Evolutionary conservation across 108 stramenopile species (phyloP).

Genomic region (Conticribra guillardii): DNA sequence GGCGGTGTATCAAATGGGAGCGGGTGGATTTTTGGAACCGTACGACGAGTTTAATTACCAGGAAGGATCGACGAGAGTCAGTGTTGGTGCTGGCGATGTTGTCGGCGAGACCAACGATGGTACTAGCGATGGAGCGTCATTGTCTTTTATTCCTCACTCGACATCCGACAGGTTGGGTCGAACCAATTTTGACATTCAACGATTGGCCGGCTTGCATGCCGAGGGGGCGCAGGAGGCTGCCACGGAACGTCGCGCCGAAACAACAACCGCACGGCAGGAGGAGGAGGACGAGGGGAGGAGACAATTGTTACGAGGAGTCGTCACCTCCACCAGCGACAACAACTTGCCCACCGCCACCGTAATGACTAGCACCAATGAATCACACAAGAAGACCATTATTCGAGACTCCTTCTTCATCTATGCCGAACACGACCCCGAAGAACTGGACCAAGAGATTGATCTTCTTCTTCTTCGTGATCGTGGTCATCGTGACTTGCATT

Average conservation of each 20-base stretch:
- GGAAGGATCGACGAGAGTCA: neutral
- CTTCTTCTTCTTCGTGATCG: neutral
- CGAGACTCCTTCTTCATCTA: constrained; percentile 11
- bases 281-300: no score
- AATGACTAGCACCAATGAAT: neutral
- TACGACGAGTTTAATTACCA: constrained; percentile 38
- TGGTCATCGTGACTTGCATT: neutral
- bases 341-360: neutral
- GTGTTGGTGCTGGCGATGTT: neutral
- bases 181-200: constrained; percentile 26
- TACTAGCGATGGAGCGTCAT: neutral
- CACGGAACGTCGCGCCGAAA: neutral
- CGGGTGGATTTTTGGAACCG: constrained; percentile 36
- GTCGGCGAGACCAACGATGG: neutral
- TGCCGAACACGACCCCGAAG: constrained; percentile 12
- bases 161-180: neutral
- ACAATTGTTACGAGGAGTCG: no score
- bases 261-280: no score
- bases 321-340: no score
- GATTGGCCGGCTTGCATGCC: neutral
- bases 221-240: neutral
- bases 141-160: neutral
- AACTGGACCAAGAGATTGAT: neutral
- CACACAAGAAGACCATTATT: neutral
- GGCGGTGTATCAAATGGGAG: constrained; percentile 29